Conservation (phyloP, 1,139 yeast genomes). For the Lodderomyces jiufengensis region DNA sequence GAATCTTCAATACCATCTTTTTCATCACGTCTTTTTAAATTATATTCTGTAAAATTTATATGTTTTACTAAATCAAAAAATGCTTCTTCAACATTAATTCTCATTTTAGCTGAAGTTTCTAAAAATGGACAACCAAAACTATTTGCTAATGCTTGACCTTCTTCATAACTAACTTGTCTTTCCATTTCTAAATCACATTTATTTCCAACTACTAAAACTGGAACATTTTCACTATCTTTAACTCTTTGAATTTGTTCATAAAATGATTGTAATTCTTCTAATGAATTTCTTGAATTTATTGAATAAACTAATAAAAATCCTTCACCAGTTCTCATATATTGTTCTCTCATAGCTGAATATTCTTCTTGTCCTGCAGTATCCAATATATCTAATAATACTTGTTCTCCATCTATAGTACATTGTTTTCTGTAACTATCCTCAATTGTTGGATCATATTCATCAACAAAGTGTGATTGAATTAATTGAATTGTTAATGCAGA, state of each 20-base stretch:
- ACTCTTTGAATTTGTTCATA: constrained; percentile 84
- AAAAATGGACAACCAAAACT: constrained; percentile 75
- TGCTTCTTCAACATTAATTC: constrained; percentile 91
- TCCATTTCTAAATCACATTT: constrained; percentile 60
- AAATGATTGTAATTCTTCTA: constrained; percentile 74
- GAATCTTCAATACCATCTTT: background rate
- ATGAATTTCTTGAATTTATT: constrained; percentile 73
- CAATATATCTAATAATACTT: constrained; percentile 64
- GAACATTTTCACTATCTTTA: constrained; percentile 73
- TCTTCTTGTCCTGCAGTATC: constrained; percentile 99
- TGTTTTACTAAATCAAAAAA: constrained; percentile 73
- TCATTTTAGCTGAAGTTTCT: constrained; percentile 91
- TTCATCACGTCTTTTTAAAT: constrained; percentile 2
- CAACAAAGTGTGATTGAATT: constrained; percentile 89
- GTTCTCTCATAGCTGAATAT: constrained; percentile 93
- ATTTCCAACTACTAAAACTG: constrained; percentile 73
- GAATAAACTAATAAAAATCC: constrained; percentile 85
- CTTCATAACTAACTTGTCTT: constrained; percentile 77
- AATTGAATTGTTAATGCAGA: constrained; percentile 90
- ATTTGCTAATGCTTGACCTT: constrained; percentile 75
- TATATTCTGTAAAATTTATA: constrained; percentile 30
- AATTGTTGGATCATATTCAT: constrained; percentile 96
- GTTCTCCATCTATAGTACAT: constrained; percentile 50
- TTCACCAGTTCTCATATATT: constrained; percentile 89
- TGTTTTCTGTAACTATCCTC: constrained; percentile 71